Evolutionary conservation across 2,329 filamentous ascomycete species (phyloP).

Genomic region (Nemania sp.): DNA sequence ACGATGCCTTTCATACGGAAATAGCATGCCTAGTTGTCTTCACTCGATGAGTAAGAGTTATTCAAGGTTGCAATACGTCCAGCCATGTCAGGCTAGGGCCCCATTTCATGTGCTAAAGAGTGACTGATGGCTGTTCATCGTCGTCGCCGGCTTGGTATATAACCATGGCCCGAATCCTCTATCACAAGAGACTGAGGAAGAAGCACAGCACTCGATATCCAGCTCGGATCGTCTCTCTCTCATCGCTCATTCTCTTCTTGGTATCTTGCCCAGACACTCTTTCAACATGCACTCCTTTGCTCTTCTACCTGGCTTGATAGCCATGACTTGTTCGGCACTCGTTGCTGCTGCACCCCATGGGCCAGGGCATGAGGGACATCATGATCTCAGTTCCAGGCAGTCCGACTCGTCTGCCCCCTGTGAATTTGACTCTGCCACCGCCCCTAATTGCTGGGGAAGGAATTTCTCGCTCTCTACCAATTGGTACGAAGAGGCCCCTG

Average conservation of each 20-base stretch:
- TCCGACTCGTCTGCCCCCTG: conserved; percentile 14
- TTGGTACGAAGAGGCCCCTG: conserved; percentile 46
- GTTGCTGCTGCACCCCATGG: conserved; percentile 32
- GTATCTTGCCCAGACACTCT: conserved; percentile 17
- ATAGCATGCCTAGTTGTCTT: not conserved
- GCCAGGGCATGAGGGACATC: conserved; percentile 7
- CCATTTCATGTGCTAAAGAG: not conserved
- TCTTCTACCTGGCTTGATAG: conserved; percentile 28
- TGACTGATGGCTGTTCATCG: not conserved
- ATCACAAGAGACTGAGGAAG: conserved; percentile 6
- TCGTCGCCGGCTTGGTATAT: conserved; percentile 16
- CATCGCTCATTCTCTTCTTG: conserved; percentile 5
- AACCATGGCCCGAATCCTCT: conserved; percentile 14
- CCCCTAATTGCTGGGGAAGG: conserved; percentile 50
- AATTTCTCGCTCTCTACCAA: conserved; percentile 54
- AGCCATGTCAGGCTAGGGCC: not conserved
- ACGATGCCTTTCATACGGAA: conserved; percentile 6
- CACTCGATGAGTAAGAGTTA: conserved; percentile 1
- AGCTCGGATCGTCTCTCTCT: conserved; percentile 16
- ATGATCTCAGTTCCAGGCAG: conserved; percentile 24
- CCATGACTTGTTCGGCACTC: conserved; percentile 26
- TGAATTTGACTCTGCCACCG: conserved; percentile 36
- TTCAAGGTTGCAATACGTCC: conserved; percentile 11
- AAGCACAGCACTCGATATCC: conserved; percentile 25
- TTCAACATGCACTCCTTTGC: conserved; percentile 28